phyloP scores from a whole-genome alignment of 306 rosid genomes.

The Macrotyloma uniflorum region DNA sequence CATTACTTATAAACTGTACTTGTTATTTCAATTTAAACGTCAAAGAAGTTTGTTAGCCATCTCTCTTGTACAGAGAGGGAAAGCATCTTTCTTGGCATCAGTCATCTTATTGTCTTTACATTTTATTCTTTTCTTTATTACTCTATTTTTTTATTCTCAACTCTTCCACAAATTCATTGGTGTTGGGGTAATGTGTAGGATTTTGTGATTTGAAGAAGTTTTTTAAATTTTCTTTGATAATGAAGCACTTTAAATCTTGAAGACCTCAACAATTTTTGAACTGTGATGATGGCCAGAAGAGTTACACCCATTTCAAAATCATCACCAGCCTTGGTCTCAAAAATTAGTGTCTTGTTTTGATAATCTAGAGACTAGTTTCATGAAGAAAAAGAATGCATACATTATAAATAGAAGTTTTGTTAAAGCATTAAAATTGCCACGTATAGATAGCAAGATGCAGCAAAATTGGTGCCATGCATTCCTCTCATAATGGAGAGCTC shows the following conservation, averaged over 20 bases:
- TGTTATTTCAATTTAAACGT: not conserved
- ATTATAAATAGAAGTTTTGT: slow-evolving; percentile 6
- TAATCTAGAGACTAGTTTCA: slow-evolving; percentile 12
- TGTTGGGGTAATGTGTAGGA: not conserved
- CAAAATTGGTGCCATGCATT: not conserved
- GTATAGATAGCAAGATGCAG: not conserved
- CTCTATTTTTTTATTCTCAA: not conserved
- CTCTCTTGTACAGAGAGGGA: not conserved
- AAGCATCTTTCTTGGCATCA: not conserved
- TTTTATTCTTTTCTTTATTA: not conserved
- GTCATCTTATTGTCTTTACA: not conserved
- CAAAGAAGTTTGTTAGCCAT: not conserved
- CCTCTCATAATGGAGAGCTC: not conserved
- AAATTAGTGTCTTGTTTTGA: not conserved
- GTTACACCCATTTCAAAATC: not conserved
- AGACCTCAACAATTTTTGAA: not conserved
- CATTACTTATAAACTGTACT: not conserved
- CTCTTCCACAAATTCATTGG: not conserved
- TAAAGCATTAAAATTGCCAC: not conserved
- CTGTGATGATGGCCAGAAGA: not conserved
- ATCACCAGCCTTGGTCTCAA: not conserved
- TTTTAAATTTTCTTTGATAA: not conserved
- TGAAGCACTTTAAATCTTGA: not conserved
- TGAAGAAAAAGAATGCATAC: slow-evolving; percentile 17
- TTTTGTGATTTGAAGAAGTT: not conserved